Evolutionary conservation across 306 rosid species (phyloP).

Genomic region (Dryas octopetala): DNA sequence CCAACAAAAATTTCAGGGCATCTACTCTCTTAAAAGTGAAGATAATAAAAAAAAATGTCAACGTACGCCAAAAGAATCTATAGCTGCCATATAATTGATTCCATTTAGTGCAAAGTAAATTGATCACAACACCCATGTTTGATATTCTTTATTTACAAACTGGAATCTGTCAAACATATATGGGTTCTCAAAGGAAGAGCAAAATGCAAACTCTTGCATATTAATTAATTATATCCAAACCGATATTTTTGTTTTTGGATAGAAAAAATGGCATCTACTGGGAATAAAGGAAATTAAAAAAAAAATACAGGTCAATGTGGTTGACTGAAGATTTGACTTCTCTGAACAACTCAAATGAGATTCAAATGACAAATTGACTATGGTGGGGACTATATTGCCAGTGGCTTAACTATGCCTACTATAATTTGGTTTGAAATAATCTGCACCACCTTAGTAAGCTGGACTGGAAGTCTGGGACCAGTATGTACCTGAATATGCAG

Average conservation of each 20-base stretch:
- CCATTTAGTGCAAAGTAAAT: background rate
- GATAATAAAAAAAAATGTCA: background rate
- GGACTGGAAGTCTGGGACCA: background rate
- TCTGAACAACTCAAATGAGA: no score
- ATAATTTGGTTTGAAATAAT: background rate
- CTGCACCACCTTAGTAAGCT: no score
- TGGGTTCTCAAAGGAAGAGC: background rate
- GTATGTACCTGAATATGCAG: background rate
- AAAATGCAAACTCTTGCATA: no score
- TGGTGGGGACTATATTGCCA: no score
- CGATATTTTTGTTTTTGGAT: no score
- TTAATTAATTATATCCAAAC: no score
- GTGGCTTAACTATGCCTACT: background rate
- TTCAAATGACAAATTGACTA: no score
- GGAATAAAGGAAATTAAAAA: no score
- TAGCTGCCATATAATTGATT: constrained; percentile 4
- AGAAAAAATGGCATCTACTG: no score
- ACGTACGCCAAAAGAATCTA: constrained; percentile 20
- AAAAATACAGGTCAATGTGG: no score
- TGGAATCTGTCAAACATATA: background rate
- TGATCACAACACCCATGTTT: background rate
- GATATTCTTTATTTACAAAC: background rate
- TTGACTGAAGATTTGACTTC: no score
- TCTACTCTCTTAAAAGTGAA: constrained; percentile 3
- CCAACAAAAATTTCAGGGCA: background rate